A percentile compares a stretch with the other conserved stretches of the same genome.
phyloP scores from a whole-genome alignment of 2,329 filamentous ascomycete genomes.

The Pseudogymnoascus sp. region DNA sequence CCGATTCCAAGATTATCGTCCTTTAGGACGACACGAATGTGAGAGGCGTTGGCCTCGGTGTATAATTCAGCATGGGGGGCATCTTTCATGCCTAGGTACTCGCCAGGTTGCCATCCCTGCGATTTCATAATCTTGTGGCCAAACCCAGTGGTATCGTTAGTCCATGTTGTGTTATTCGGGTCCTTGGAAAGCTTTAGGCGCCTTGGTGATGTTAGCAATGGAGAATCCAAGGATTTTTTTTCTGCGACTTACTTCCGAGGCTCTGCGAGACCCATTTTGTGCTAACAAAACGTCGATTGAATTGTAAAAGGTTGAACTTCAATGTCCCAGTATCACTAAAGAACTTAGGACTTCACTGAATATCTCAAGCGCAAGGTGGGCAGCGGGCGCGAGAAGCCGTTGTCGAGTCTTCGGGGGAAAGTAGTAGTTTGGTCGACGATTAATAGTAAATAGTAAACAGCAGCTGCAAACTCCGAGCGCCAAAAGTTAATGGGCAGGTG shows the following conservation, averaged over 20 bases:
- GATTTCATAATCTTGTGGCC: constrained; percentile 82
- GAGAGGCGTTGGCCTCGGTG: constrained; percentile 72
- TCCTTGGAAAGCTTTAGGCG: constrained; percentile 70
- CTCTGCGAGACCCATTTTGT: constrained; percentile 59
- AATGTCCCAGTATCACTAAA: constrained; percentile 18
- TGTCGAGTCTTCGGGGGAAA: not conserved
- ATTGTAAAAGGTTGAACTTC: constrained; percentile 16
- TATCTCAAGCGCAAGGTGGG: constrained; percentile 14
- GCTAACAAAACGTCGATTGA: not conserved
- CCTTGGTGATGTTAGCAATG: constrained; percentile 16
- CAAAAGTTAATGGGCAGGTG: not conserved
- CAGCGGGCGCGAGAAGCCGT: not conserved
- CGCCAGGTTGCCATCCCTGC: constrained; percentile 86
- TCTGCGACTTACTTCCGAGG: constrained; percentile 52
- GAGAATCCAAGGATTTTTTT: constrained; percentile 25
- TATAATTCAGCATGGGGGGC: constrained; percentile 69
- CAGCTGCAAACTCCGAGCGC: not conserved
- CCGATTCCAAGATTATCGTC: constrained; percentile 89
- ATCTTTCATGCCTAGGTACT: constrained; percentile 70
- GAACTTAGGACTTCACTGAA: constrained; percentile 12
- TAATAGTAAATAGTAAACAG: constrained; percentile 2
- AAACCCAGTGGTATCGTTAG: constrained; percentile 70
- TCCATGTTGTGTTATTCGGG: constrained; percentile 94
- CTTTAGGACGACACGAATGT: constrained; percentile 78
- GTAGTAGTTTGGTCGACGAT: not conserved